These are phyloP conservation scores for Alternaria sp. DNA, from an alignment of 2,329 filamentous ascomycete species.

Conservation along the genomic window DNA sequence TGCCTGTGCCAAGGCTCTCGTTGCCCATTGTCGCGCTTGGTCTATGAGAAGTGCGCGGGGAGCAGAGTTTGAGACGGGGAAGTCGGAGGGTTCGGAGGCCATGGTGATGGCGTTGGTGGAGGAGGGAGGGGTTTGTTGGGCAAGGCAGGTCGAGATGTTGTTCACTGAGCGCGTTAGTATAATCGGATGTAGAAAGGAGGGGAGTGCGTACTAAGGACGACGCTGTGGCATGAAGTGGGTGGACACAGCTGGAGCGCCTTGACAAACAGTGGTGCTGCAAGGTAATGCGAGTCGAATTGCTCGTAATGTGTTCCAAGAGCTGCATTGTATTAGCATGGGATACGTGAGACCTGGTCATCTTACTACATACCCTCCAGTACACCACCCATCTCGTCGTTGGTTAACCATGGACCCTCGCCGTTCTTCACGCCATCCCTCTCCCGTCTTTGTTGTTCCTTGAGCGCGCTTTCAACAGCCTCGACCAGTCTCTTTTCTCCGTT, in stretches of 20 bases:
- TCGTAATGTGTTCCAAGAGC: constrained; percentile 81
- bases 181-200: background rate
- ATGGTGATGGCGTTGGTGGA: constrained; percentile 38
- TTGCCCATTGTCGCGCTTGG: constrained; percentile 79
- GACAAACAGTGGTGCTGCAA: constrained; percentile 85
- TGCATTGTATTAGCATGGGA: constrained; percentile 47
- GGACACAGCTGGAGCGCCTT: constrained; percentile 78
- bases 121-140: constrained; percentile 65
- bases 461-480: constrained; percentile 80
- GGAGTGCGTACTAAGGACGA: constrained; percentile 71
- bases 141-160: constrained; percentile 77
- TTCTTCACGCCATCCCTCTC: constrained; percentile 72
- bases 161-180: constrained; percentile 66
- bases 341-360: constrained; percentile 18
- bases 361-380: constrained; percentile 68
- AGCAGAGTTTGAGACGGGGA: constrained; percentile 51
- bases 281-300: constrained; percentile 75
- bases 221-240: constrained; percentile 74
- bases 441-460: constrained; percentile 77
- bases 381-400: constrained; percentile 74
- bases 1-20: constrained; percentile 75
- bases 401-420: constrained; percentile 76
- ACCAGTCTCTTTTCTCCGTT: constrained; percentile 77
- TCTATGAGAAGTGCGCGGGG: constrained; percentile 70
- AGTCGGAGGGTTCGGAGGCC: constrained; percentile 47